Evolutionary conservation across 2,329 filamentous ascomycete species (phyloP).

Genomic region (Monosporascus sp.): DNA sequence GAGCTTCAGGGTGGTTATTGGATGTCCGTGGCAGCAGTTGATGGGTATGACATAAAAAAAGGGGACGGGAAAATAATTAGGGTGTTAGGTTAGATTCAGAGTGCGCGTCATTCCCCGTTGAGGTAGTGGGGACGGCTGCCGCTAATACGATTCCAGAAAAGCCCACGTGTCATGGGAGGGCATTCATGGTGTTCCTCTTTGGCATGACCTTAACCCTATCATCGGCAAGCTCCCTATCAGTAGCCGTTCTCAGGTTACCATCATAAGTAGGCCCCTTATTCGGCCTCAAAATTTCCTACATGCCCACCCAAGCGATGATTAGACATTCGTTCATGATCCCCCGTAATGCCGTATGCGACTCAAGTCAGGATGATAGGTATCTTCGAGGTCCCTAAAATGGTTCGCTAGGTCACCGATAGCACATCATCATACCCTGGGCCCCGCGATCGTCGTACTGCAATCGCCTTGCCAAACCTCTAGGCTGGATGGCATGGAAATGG

Average conservation of each 20-base stretch:
- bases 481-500: too few species aligned
- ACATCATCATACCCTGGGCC: too few species aligned
- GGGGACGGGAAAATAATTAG: slow-evolving; percentile 14
- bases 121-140: slow-evolving; percentile 12
- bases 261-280: too few species aligned
- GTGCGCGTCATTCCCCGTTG: slow-evolving; percentile 14
- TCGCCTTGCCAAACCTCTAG: too few species aligned
- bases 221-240: too few species aligned
- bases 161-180: slow-evolving; percentile 21
- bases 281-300: too few species aligned
- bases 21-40: background rate
- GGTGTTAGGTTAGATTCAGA: slow-evolving; percentile 1
- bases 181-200: background rate
- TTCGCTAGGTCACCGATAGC: background rate
- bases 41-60: slow-evolving; percentile 8
- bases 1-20: slow-evolving; percentile 10
- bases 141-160: slow-evolving; percentile 18
- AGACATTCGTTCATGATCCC: too few species aligned
- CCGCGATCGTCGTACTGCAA: too few species aligned
- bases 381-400: background rate
- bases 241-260: too few species aligned
- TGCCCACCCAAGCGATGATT: too few species aligned
- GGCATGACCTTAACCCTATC: slow-evolving; percentile 1
- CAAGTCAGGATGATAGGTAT: background rate
- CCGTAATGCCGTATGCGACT: background rate